Evolutionary conservation across 495 filamentous ascomycete genomes (phyloP).

Genomic region (Darksidea phi): DNA sequence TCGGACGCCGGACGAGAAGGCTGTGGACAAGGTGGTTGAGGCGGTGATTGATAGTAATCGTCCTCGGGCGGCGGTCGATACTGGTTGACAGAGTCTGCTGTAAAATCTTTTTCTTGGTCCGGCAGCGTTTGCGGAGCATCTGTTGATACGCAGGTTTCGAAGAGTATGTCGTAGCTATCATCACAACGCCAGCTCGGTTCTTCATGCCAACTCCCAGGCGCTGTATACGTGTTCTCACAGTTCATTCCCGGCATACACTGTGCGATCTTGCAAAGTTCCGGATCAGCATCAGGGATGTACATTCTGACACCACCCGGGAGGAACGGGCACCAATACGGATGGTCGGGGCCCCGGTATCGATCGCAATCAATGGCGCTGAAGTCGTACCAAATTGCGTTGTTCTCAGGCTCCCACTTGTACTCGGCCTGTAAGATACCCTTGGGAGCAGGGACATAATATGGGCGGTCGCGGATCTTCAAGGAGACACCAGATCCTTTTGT

Average conservation of each 20-base stretch:
- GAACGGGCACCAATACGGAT: slow-evolving; percentile 12
- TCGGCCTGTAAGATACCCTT: slow-evolving; percentile 15
- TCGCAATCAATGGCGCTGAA: slow-evolving; percentile 20
- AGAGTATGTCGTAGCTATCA: slow-evolving; percentile 1
- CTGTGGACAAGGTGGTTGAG: background rate
- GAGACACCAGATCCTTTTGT: background rate
- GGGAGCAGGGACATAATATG: background rate
- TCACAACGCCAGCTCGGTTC: slow-evolving; percentile 5
- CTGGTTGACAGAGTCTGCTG: background rate
- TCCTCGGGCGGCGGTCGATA: background rate
- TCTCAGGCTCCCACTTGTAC: slow-evolving; percentile 3
- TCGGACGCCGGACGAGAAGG: background rate
- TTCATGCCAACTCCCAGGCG: slow-evolving; percentile 8
- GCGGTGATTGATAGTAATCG: background rate
- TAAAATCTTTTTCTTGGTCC: too few relatives aligned
- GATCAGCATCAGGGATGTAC: background rate
- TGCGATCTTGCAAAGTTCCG: background rate
- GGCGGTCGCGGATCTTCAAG: slow-evolving; percentile 23
- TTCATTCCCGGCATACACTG: background rate
- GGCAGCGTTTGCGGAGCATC: too few relatives aligned
- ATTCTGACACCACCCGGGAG: slow-evolving; percentile 15
- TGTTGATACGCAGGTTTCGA: slow-evolving; percentile 11
- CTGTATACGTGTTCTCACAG: slow-evolving; percentile 6
- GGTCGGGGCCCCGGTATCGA: background rate
- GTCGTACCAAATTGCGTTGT: slow-evolving; percentile 5